phyloP scores from a whole-genome alignment of 169 alveolate genomes.

The Theileria luwenshuni region DNA sequence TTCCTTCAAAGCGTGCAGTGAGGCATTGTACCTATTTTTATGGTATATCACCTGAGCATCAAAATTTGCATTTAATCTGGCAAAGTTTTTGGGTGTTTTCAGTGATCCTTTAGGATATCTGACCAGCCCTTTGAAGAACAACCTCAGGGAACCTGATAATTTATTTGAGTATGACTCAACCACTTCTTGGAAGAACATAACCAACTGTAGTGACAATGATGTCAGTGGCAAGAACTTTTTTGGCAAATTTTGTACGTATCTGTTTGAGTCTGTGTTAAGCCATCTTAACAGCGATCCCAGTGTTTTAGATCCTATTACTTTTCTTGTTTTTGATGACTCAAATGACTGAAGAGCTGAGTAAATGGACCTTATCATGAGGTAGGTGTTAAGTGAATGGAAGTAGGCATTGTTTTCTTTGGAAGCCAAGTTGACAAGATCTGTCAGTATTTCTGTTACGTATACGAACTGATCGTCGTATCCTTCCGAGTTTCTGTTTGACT shows the following conservation, averaged over 20 bases:
- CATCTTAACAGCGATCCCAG: slow-evolving; percentile 63
- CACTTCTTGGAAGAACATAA: slow-evolving; percentile 50
- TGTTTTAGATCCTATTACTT: slow-evolving; percentile 45
- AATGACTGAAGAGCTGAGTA: slow-evolving; percentile 60
- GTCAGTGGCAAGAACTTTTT: slow-evolving; percentile 55
- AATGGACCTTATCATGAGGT: slow-evolving; percentile 42
- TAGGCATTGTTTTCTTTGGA: slow-evolving; percentile 34
- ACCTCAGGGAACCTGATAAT: slow-evolving; percentile 4
- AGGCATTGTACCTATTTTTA: slow-evolving; percentile 21
- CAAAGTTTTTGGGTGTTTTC: slow-evolving; percentile 42
- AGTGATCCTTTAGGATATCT: slow-evolving; percentile 17
- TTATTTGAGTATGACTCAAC: slow-evolving; percentile 40
- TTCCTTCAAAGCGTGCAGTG: slow-evolving; percentile 26
- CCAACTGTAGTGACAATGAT: slow-evolving; percentile 49
- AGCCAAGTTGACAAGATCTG: slow-evolving; percentile 41
- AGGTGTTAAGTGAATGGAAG: slow-evolving; percentile 55
- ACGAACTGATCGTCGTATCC: slow-evolving; percentile 47
- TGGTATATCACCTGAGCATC: slow-evolving; percentile 57
- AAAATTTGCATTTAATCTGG: slow-evolving; percentile 19
- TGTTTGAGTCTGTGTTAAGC: slow-evolving; percentile 41
- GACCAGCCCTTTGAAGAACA: slow-evolving; percentile 29
- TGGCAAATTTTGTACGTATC: slow-evolving; percentile 37
- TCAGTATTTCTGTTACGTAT: slow-evolving; percentile 26
- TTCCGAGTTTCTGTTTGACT: slow-evolving; percentile 37
- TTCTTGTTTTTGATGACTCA: slow-evolving; percentile 24